Percentiles rank a stretch among this genome's conserved stretches.
Conservation (phyloP, 306 rosid genomes). For the Acmispon strigosus region DNA sequence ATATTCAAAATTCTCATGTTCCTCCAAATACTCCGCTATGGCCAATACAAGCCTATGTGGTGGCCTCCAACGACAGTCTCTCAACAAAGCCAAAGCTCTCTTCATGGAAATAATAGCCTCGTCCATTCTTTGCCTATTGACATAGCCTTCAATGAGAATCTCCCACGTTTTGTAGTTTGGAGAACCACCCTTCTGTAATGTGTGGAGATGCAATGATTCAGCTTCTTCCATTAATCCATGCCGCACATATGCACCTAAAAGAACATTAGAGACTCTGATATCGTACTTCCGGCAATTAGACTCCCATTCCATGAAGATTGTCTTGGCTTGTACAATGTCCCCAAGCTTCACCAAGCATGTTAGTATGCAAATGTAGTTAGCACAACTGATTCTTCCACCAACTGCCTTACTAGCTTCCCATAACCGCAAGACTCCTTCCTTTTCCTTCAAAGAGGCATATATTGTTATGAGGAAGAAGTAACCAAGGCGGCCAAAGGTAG, state of each 20-base stretch:
- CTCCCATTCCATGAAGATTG: slow-evolving; percentile 71
- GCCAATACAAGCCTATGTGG: slow-evolving; percentile 36
- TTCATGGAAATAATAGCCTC: slow-evolving; percentile 52
- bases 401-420: slow-evolving; percentile 69
- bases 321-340: slow-evolving; percentile 53
- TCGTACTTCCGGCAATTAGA: slow-evolving; percentile 49
- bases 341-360: slow-evolving; percentile 66
- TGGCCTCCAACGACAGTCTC: slow-evolving; percentile 62
- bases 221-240: slow-evolving; percentile 67
- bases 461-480: slow-evolving; percentile 67
- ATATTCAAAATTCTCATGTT: slow-evolving; percentile 37
- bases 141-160: slow-evolving; percentile 76
- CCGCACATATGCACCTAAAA: slow-evolving; percentile 78
- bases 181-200: slow-evolving; percentile 61
- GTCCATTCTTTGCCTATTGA: slow-evolving; percentile 39
- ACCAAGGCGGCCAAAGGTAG: slow-evolving; percentile 54
- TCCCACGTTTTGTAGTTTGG: slow-evolving; percentile 94
- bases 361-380: slow-evolving; percentile 70
- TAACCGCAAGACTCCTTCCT: slow-evolving; percentile 56
- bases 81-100: slow-evolving; percentile 42
- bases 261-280: slow-evolving; percentile 75
- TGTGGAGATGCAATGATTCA: slow-evolving; percentile 57
- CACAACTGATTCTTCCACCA: slow-evolving; percentile 55
- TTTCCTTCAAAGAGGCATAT: slow-evolving; percentile 56
- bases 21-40: slow-evolving; percentile 52